Evolutionary conservation across 768 basidiomycete species (phyloP), one percentile per base, ranked within the genome.

Genomic region (Lactarius deliciosus): DNA sequence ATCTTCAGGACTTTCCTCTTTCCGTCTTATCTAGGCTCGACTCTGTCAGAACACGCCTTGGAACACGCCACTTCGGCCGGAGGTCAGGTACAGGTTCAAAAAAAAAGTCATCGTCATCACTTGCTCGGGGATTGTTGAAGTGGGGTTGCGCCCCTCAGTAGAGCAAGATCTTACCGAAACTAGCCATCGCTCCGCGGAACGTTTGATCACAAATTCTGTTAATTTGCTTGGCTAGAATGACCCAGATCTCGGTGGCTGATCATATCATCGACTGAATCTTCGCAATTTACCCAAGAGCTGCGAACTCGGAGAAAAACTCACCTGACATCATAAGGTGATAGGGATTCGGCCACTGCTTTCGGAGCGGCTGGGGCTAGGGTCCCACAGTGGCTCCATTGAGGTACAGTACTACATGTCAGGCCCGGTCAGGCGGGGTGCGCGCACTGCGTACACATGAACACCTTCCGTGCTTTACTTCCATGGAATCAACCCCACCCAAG

Each of bases 111-210:
- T 16, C 15, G n/a, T 28, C 53, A 28, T 53, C 34, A n/a, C 36
- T 58, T 54, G 61, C 50, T 67, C 62, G 50, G 57, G 61, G 61
- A 63, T 32, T 34, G 25, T 36, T 43, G 45, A 15, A 15, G 38
- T 15, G 38, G 15, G 38, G 4, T 56, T 45, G 58, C 57, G 62
- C 62, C 34, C 50, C 38, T 60, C 54, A 28, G 22, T 32, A 25
- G 25, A 25, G 20, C 32, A 5, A 61, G 68, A 66, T 61, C 61
- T 25, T 61, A 62, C 67, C 30, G n/a, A 57, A 28, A 47, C 16
- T 20, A 22, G 25, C 38, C 34, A 61, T 65, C 45, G 66, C 64
- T 34, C 65, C 65, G 60, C 57, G 36, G 61, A 60, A 63, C 65
- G 45, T 67, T 65, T 58, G 53, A 20, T 36, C 32, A 5, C 67